A percentile compares a stretch with the other conserved stretches of the same genome.
Evolutionary conservation across 495 filamentous ascomycete genomes (phyloP).

Genomic region (Aspergillus panamensis): DNA sequence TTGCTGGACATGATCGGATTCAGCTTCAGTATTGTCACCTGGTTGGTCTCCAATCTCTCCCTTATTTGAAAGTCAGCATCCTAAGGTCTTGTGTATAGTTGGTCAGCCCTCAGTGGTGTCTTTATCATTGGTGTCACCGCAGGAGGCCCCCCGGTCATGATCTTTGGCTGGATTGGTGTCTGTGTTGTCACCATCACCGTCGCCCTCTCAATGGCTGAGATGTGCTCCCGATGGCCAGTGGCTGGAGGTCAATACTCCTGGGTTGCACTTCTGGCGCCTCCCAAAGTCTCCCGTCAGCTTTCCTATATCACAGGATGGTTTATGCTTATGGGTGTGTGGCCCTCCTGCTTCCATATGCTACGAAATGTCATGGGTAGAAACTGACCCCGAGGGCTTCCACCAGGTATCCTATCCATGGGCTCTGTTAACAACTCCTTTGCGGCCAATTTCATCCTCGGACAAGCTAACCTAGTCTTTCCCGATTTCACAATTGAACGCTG

Average conservation of each 20-base stretch:
- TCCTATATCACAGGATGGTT: conserved; percentile 54
- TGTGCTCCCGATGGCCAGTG: conserved; percentile 53
- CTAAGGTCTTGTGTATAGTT: conserved; percentile 29
- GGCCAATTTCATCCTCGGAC: conserved; percentile 50
- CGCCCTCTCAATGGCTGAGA: conserved; percentile 57
- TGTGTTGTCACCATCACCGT: conserved; percentile 49
- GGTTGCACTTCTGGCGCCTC: conserved; percentile 54
- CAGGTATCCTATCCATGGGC: conserved; percentile 53
- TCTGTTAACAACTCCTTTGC: conserved; percentile 50
- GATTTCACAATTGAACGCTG: conserved; percentile 48
- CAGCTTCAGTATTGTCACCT: conserved; percentile 57
- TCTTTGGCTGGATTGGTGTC: conserved; percentile 54
- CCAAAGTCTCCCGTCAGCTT: conserved; percentile 43
- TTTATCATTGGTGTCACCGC: conserved; percentile 54
- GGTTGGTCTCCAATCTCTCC: conserved; percentile 24
- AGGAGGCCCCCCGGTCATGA: conserved; percentile 56
- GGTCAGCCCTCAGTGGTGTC: conserved; percentile 54
- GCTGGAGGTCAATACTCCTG: conserved; percentile 56
- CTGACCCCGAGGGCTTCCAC: neutral
- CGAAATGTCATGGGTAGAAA: neutral
- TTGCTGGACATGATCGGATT: conserved; percentile 59
- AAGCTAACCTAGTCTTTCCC: conserved; percentile 47
- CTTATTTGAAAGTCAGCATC: neutral
- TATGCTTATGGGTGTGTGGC: conserved; percentile 45
- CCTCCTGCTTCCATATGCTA: neutral